phyloP scores from a whole-genome alignment of 176 grass and related monocot species.

The Oryza glumipatula region DNA sequence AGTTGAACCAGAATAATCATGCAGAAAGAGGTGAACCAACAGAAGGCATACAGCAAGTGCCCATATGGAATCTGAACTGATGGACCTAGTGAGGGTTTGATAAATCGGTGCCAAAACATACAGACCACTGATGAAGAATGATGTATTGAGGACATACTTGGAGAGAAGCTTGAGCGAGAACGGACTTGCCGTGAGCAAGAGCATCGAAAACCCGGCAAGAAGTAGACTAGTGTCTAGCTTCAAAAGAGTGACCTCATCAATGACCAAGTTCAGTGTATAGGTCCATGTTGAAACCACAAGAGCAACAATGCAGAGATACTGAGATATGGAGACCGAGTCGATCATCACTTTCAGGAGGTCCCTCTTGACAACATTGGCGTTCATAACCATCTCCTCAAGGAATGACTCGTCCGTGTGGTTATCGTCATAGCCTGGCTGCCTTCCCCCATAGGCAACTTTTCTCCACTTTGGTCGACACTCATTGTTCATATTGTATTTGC shows the following conservation, averaged over 20 bases:
- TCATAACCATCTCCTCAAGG: conserved; percentile 96
- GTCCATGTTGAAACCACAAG: conserved; percentile 90
- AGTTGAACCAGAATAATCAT: conserved; percentile 93
- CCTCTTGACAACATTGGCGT: conserved; percentile 95
- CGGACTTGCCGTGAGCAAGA: conserved; percentile 58
- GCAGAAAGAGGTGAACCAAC: conserved; percentile 85
- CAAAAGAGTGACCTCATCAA: conserved; percentile 74
- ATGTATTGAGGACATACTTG: conserved; percentile 85
- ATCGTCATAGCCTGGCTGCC: conserved; percentile 75
- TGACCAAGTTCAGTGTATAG: conserved; percentile 69
- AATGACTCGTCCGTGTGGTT: conserved; percentile 82
- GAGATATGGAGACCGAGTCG: conserved; percentile 83
- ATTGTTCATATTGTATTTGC: conserved; percentile 45
- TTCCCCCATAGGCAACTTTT: conserved; percentile 90
- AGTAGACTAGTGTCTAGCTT: conserved; percentile 75
- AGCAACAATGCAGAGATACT: conserved; percentile 81
- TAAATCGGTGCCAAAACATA: conserved; percentile 90
- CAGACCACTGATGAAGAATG: conserved; percentile 83
- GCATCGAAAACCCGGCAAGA: conserved; percentile 72
- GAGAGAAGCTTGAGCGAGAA: conserved; percentile 64
- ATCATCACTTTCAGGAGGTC: conserved; percentile 73
- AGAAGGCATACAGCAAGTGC: conserved; percentile 81
- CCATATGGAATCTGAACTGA: conserved; percentile 95
- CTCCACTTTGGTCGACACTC: conserved; percentile 63
- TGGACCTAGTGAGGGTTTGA: conserved; percentile 91